Percentiles rank a stretch among this genome's conserved stretches.
phyloP scores from a whole-genome alignment of 371 early-diverging fungal genomes.

The Mucor sp. region DNA sequence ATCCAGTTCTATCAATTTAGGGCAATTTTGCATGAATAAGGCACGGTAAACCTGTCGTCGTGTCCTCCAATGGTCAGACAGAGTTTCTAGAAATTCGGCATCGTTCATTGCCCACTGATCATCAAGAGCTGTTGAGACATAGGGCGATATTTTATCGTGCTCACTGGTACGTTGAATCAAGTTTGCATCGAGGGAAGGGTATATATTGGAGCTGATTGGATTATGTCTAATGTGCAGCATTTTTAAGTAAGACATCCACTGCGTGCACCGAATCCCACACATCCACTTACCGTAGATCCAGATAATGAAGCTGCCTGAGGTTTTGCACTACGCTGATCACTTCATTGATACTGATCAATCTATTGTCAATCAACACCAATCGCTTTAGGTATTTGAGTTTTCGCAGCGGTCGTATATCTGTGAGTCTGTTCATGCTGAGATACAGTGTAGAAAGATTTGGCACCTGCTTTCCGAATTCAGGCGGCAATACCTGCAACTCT shows the following conservation, averaged over 20 bases:
- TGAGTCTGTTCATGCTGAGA: constrained; percentile 52
- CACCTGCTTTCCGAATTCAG: constrained; percentile 46
- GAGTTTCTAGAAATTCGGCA: constrained; percentile 27
- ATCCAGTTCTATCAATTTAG: constrained; percentile 48
- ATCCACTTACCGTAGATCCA: constrained; percentile 50
- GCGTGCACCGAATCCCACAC: neutral
- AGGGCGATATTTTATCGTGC: constrained; percentile 25
- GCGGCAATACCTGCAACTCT: constrained; percentile 49
- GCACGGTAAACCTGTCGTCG: constrained; percentile 52
- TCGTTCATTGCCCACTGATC: constrained; percentile 48
- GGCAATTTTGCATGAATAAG: constrained; percentile 42
- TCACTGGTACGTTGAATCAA: neutral
- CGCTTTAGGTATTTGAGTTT: constrained; percentile 47
- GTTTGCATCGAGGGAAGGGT: constrained; percentile 22
- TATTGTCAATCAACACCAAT: constrained; percentile 55
- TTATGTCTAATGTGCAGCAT: constrained; percentile 26
- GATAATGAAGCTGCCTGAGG: constrained; percentile 39
- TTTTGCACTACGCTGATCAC: constrained; percentile 36
- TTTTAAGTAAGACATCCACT: neutral
- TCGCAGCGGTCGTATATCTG: constrained; percentile 45
- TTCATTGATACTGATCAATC: constrained; percentile 41
- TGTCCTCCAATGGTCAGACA: constrained; percentile 45
- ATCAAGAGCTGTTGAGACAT: constrained; percentile 36
- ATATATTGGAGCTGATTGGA: constrained; percentile 32
- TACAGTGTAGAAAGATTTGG: constrained; percentile 54